These are phyloP conservation scores for Neurospora sp. DNA, from an alignment of 495 filamentous ascomycete species.

Conservation along the genomic window DNA sequence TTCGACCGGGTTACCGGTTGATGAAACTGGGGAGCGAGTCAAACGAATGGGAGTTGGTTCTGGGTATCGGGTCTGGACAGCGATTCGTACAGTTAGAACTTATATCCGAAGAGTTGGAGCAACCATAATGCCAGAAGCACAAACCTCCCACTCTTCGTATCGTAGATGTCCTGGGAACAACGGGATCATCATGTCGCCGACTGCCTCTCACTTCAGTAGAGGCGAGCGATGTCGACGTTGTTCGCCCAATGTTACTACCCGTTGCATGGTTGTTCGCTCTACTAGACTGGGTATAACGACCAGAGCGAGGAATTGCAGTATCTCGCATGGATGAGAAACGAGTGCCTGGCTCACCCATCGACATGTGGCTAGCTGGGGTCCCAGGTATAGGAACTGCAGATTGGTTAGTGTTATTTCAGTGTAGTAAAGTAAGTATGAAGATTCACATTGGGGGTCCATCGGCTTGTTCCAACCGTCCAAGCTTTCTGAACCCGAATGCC, in stretches of 20 bases:
- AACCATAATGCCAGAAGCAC: background rate
- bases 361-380: background rate
- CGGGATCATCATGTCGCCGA: background rate
- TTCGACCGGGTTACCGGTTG: background rate
- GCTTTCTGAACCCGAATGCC: background rate
- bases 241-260: background rate
- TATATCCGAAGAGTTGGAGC: background rate
- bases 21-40: conserved; percentile 2
- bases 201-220: background rate
- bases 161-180: background rate
- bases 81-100: background rate
- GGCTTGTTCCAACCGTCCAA: conserved; percentile 3
- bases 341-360: background rate
- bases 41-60: background rate
- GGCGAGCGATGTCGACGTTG: background rate
- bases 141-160: background rate
- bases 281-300: background rate
- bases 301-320: background rate
- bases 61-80: background rate
- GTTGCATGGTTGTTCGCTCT: background rate
- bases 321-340: background rate
- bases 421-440: background rate
- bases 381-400: background rate
- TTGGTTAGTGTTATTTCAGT: background rate
- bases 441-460: conserved; percentile 2